Percentiles rank a stretch among this genome's conserved stretches.
Evolutionary conservation across 2,329 filamentous ascomycete species (phyloP).

Genomic region (Ilyonectria destructans): DNA sequence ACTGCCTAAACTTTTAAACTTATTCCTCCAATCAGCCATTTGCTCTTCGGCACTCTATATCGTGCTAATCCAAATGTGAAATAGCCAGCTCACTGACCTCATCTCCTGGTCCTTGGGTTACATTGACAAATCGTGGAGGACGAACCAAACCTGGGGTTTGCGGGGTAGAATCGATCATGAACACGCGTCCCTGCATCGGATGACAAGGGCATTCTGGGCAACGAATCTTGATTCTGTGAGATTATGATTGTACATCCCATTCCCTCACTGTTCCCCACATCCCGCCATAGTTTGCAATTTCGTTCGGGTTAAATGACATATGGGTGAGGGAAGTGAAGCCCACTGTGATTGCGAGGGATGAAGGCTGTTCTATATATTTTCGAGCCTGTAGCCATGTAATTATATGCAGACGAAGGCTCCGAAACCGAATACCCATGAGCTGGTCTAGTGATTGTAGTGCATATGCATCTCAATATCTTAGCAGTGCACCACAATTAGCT

Average conservation of each 20-base stretch:
- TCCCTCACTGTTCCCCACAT: neutral
- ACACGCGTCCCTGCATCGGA: slow-evolving; percentile 7
- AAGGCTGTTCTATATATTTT: too few relatives aligned
- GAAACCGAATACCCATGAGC: too few relatives aligned
- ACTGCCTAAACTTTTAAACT: neutral
- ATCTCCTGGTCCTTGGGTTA: neutral
- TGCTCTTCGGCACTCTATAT: neutral
- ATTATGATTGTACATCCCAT: neutral
- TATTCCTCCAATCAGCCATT: slow-evolving; percentile 13
- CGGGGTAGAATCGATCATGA: slow-evolving; percentile 18
- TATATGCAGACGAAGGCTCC: too few relatives aligned
- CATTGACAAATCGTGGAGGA: slow-evolving; percentile 14
- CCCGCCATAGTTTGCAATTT: neutral
- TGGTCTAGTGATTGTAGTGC: too few relatives aligned
- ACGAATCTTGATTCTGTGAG: neutral
- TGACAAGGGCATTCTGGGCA: neutral
- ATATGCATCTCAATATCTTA: too few relatives aligned
- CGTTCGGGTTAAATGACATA: neutral
- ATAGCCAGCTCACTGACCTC: neutral
- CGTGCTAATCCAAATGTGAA: neutral
- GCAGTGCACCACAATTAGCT: too few relatives aligned
- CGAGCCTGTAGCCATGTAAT: too few relatives aligned
- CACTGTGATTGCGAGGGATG: neutral
- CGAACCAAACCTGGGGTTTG: neutral
- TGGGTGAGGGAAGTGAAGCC: neutral